A percentile compares a stretch with the other conserved stretches of the same genome.
Evolutionary conservation across 768 basidiomycete genomes (phyloP).

Genomic region (Fistulinella prunicolor): DNA sequence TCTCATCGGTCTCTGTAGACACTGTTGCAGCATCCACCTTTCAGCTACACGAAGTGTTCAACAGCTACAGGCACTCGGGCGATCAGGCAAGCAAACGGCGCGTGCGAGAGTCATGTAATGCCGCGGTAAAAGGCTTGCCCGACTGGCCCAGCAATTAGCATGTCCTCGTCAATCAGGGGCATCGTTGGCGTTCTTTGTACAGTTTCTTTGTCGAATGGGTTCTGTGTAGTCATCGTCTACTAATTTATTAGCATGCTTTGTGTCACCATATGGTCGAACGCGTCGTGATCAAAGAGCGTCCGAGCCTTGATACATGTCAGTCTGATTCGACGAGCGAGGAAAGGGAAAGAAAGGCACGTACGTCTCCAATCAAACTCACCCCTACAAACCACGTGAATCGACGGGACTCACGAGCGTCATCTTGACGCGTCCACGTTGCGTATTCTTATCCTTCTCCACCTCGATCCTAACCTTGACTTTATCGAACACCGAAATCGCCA

Average conservation of each 20-base stretch:
- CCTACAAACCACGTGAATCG: constrained; percentile 45
- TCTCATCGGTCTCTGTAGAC: constrained; percentile 11
- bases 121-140: constrained; percentile 66
- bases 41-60: constrained; percentile 73
- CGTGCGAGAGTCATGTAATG: constrained; percentile 77
- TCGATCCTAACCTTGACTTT: constrained; percentile 88
- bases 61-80: constrained; percentile 70
- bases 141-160: constrained; percentile 56
- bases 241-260: constrained; percentile 6
- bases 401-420: constrained; percentile 73
- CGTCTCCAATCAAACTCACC: no score
- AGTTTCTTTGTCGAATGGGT: background rate
- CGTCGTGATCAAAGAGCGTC: no score
- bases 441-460: constrained; percentile 94
- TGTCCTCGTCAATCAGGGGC: background rate
- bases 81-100: constrained; percentile 70
- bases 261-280: background rate
- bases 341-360: background rate
- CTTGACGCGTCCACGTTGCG: constrained; percentile 85
- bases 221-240: constrained; percentile 1
- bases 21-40: constrained; percentile 66
- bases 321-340: background rate
- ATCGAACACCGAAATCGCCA: constrained; percentile 85
- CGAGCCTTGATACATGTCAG: background rate
- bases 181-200: background rate